phyloP scores from a whole-genome alignment of 2,329 filamentous ascomycete genomes.

The Ustilaginoidea virens region DNA sequence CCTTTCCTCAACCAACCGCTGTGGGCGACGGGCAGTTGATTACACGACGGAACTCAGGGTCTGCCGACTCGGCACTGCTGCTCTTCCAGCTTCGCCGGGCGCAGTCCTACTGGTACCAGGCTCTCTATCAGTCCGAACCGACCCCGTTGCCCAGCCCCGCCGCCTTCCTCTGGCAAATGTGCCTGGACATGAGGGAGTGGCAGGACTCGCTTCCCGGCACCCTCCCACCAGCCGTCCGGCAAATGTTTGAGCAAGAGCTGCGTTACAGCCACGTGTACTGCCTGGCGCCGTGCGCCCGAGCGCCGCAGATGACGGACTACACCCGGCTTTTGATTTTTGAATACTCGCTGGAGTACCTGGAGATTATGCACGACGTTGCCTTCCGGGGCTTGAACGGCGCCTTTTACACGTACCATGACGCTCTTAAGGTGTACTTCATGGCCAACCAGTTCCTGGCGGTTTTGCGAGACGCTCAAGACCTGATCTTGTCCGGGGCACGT shows the following conservation, averaged over 20 bases:
- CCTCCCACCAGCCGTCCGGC: constrained; percentile 48
- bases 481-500: constrained; percentile 34
- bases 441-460: constrained; percentile 48
- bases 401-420: constrained; percentile 77
- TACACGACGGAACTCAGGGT: constrained; percentile 26
- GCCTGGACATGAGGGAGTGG: constrained; percentile 67
- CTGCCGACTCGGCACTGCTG: constrained; percentile 55
- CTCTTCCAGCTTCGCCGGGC: constrained; percentile 72
- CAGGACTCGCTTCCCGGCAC: constrained; percentile 56
- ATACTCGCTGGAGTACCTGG: constrained; percentile 68
- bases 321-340: constrained; percentile 74
- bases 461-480: constrained; percentile 39
- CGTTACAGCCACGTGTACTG: constrained; percentile 87
- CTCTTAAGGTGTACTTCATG: constrained; percentile 68
- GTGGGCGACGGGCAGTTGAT: constrained; percentile 25
- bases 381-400: constrained; percentile 41
- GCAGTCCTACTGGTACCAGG: constrained; percentile 82
- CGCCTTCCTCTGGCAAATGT: constrained; percentile 61
- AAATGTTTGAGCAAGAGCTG: constrained; percentile 75
- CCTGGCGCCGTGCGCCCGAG: constrained; percentile 62
- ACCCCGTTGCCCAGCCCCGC: constrained; percentile 52
- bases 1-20: constrained; percentile 45
- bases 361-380: constrained; percentile 54
- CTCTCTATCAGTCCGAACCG: constrained; percentile 66
- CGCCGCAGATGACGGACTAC: constrained; percentile 59